Conservation (phyloP, 192 early-diverging fungal genomes). For the Coemansia sp. region DNA sequence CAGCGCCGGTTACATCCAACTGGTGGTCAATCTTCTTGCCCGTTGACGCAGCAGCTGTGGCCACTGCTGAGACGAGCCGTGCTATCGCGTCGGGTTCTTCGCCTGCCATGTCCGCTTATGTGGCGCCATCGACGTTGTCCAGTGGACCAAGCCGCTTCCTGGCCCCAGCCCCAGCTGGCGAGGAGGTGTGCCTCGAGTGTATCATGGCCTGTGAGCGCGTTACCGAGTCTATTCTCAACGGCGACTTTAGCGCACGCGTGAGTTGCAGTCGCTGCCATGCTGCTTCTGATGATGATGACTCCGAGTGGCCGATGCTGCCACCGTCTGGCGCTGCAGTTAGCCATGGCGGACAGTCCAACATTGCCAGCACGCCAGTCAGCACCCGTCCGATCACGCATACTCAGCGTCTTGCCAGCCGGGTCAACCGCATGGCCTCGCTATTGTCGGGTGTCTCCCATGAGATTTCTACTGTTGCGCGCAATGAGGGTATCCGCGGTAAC, state of each 20-base stretch:
- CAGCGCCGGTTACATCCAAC: slow-evolving; percentile 17
- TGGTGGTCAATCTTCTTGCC: slow-evolving; percentile 53
- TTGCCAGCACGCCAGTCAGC: slow-evolving; percentile 35
- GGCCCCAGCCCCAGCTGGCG: slow-evolving; percentile 33
- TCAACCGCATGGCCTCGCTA: slow-evolving; percentile 56
- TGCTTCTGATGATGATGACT: slow-evolving; percentile 6
- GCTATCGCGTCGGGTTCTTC: slow-evolving; percentile 1
- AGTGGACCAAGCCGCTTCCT: slow-evolving; percentile 36
- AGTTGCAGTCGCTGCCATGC: slow-evolving; percentile 53
- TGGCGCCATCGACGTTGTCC: slow-evolving; percentile 44
- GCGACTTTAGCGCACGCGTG: slow-evolving; percentile 53
- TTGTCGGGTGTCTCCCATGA: slow-evolving; percentile 54
- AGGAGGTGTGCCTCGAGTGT: slow-evolving; percentile 50
- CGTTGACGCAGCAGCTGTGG: background rate
- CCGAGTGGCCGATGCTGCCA: slow-evolving; percentile 33
- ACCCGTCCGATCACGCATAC: slow-evolving; percentile 40
- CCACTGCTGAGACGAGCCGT: background rate
- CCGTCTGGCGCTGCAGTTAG: background rate
- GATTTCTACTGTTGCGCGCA: slow-evolving; percentile 69
- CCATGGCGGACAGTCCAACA: background rate
- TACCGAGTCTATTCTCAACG: slow-evolving; percentile 48
- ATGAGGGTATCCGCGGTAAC: slow-evolving; percentile 70
- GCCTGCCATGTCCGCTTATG: slow-evolving; percentile 28
- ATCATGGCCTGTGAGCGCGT: slow-evolving; percentile 55
- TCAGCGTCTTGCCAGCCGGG: slow-evolving; percentile 47